Base-by-base conservation (phyloP, 257 asterid genomes). In the Nicotiana benthamiana region DNA sequence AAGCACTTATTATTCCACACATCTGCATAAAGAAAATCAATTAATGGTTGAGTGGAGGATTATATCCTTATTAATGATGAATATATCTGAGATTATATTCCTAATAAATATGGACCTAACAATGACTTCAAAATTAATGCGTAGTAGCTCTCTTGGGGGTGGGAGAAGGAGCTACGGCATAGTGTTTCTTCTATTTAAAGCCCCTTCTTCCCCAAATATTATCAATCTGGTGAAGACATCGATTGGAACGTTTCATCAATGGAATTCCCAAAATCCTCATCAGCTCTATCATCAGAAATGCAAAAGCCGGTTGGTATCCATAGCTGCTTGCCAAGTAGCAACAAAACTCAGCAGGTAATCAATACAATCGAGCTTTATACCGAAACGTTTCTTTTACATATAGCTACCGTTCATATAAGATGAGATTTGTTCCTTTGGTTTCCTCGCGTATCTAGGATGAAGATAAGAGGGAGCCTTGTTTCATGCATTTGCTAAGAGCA, bases 401-500 rank as follows among this genome's bases (percentile, higher is more conserved):
- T 68, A 15, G 15, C 9, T 48, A 22, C 61, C 20, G 27, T 9
- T 22, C 28, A 43, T 82, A 40, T 24, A 72, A 22, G 24, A n/a
- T 46, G 77, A 72, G 59, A 46, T 72, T 72, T 22, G 9, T 72
- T 24, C 78, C 10, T 66, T 57, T 85, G 28, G 68, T 24, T 56
- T 30, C 63, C 36, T 79, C 26, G 43, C 9, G 61, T 17, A 51
- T 24, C 68, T 82, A 80, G 77, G 75, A 80, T 53, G 72, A 67
- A 62, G 82, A 81, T 9, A 76, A 9, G 6, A 51, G 54, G 48
- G 34, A 56, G 40, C 63, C 56, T 61, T 66, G 59, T 75, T 77
- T 81, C 46, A 48, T 8, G 83, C 75, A 56, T 53, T 80, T 66
- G 56, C 56, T 79, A 82, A 78, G 24, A 66, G 77, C 75, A 80